Conservation (phyloP, 352 stramenopile genomes). For the Plasmopara viticola region DNA sequence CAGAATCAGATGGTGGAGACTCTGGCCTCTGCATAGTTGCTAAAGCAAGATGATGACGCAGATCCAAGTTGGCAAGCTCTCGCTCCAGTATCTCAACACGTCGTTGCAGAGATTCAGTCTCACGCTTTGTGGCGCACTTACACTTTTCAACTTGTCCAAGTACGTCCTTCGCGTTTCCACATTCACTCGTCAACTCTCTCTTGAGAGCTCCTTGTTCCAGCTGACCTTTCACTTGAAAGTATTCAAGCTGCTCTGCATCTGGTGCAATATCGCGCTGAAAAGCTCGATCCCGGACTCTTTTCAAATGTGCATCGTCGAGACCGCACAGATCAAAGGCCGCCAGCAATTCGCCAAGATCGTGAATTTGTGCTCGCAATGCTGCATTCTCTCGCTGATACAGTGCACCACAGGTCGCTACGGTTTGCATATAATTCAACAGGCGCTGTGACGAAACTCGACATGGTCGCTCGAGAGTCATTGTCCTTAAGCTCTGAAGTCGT, state of each 20-base stretch:
- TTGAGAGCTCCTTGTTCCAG: conserved; percentile 7
- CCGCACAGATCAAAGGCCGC: conserved; percentile 25
- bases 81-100: conserved; percentile 22
- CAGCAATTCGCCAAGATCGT: conserved; percentile 23
- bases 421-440: conserved; percentile 6
- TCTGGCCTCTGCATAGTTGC: conserved; percentile 3
- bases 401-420: conserved; percentile 6
- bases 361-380: conserved; percentile 19
- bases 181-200: conserved; percentile 1
- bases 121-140: neutral
- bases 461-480: neutral
- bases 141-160: neutral
- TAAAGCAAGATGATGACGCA: conserved; percentile 9
- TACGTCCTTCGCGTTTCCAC: neutral
- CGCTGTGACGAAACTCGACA: neutral
- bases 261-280: conserved; percentile 20
- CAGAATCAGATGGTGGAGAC: neutral
- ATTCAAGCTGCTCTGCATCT: conserved; percentile 10
- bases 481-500: neutral
- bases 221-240: conserved; percentile 9
- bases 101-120: conserved; percentile 7
- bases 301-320: conserved; percentile 17
- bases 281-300: conserved; percentile 15
- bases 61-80: conserved; percentile 12
- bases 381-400: conserved; percentile 11